phyloP scores from a whole-genome alignment of 805 yeast genomes.

The Dipodascus geniculatus region DNA sequence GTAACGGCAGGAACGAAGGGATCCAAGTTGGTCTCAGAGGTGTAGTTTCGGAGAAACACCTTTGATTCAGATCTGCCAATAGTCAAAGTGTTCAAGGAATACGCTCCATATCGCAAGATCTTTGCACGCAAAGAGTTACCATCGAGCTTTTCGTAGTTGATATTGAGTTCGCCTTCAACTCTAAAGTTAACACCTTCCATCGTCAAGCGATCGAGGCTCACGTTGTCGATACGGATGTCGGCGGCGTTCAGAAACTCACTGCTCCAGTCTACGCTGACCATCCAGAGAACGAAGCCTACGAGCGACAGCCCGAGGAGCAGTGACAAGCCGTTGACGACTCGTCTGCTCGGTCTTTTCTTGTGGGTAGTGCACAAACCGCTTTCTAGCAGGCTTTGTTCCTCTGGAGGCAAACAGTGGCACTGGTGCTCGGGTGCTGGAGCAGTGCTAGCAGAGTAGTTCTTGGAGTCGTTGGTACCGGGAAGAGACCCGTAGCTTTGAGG shows the following conservation, averaged over 20 bases:
- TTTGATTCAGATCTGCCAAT: constrained; percentile 6
- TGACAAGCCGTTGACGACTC: no score
- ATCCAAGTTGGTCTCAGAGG: constrained; percentile 5
- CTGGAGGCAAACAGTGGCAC: no score
- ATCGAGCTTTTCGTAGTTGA: constrained; percentile 9
- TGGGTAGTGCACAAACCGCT: no score
- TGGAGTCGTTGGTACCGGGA: no score
- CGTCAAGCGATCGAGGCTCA: constrained; percentile 7
- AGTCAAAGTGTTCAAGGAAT: constrained; percentile 4
- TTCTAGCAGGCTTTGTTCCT: no score
- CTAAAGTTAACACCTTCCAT: constrained; percentile 10
- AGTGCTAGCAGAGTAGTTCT: no score
- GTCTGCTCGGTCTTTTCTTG: no score
- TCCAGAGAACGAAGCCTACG: background rate
- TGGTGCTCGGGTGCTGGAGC: no score
- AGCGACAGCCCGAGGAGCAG: no score
- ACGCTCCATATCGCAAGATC: constrained; percentile 7
- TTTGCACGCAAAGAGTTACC: constrained; percentile 6
- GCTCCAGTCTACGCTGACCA: background rate
- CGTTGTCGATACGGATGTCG: background rate
- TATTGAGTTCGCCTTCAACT: constrained; percentile 8
- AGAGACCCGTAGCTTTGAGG: no score
- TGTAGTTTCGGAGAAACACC: constrained; percentile 6
- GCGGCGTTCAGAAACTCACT: background rate
- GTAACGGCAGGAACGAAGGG: constrained; percentile 7